Conservation (phyloP, 176 grass and related monocot species). For the Zoysia japonica region DNA sequence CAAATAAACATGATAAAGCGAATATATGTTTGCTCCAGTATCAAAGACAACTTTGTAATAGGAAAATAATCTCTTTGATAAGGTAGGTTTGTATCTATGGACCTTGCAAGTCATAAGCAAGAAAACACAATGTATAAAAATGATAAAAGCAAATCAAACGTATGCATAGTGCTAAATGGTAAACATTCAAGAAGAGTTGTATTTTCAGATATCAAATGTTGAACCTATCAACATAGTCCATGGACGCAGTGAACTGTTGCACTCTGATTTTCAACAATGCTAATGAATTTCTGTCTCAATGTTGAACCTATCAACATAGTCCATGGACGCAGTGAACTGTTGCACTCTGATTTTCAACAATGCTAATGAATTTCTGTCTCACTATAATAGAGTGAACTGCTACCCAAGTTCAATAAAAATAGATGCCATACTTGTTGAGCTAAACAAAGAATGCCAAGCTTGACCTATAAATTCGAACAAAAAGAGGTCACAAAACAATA, state of each 20-base stretch:
- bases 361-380: background rate
- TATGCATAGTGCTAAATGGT: background rate
- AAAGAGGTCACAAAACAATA: constrained; percentile 35
- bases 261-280: background rate
- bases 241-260: background rate
- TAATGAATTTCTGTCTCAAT: background rate
- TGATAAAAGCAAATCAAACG: background rate
- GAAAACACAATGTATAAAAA: background rate
- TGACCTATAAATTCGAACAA: constrained; percentile 12
- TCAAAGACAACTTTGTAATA: background rate
- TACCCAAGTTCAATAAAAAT: background rate
- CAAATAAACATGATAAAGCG: background rate
- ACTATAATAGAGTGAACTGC: no score
- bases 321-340: background rate
- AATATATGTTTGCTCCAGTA: background rate
- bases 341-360: background rate
- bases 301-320: no score
- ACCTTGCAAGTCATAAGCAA: constrained; percentile 5
- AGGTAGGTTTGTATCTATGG: background rate
- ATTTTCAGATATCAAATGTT: constrained; percentile 4
- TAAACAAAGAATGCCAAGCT: background rate
- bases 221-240: background rate
- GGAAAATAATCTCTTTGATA: background rate
- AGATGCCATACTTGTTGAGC: no score
- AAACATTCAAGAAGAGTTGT: background rate